Percentiles rank a stretch among this genome's conserved stretches.
Conservation (phyloP, 345 rosid species). For the Hirschfeldia incana region DNA sequence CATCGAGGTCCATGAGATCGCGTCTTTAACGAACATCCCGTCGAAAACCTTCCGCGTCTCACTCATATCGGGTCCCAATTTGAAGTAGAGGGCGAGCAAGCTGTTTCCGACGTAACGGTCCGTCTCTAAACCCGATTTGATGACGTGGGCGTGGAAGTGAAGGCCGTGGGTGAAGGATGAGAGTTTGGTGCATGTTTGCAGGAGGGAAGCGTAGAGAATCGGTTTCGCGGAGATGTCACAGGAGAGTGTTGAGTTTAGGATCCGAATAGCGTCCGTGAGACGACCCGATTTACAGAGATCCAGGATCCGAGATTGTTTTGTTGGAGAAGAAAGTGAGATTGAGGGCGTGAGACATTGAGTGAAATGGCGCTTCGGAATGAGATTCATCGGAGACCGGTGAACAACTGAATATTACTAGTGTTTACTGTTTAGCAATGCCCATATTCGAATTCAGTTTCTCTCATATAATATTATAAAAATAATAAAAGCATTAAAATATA, state of each 20-base stretch:
- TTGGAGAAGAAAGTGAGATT: constrained; percentile 13
- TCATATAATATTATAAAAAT: no score
- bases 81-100: constrained; percentile 75
- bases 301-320: constrained; percentile 46
- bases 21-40: constrained; percentile 61
- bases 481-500: no score
- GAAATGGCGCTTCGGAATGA: constrained; percentile 46
- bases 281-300: constrained; percentile 56
- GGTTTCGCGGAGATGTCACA: constrained; percentile 46
- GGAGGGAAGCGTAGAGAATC: constrained; percentile 58
- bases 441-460: no score
- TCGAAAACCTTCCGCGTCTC: constrained; percentile 70
- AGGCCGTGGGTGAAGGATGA: constrained; percentile 61
- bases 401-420: no score
- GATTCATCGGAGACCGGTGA: constrained; percentile 47
- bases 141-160: constrained; percentile 66
- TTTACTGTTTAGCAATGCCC: no score
- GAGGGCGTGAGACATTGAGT: constrained; percentile 35
- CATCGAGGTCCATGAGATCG: constrained; percentile 85
- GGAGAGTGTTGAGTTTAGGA: constrained; percentile 51
- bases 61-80: constrained; percentile 56
- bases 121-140: constrained; percentile 77
- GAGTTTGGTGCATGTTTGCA: constrained; percentile 69
- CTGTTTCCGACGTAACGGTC: constrained; percentile 82
- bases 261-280: constrained; percentile 53